Percentiles rank a stretch among this genome's conserved stretches.
phyloP scores from a whole-genome alignment of 2,329 filamentous ascomycete species.

The Xylaria sp. region DNA sequence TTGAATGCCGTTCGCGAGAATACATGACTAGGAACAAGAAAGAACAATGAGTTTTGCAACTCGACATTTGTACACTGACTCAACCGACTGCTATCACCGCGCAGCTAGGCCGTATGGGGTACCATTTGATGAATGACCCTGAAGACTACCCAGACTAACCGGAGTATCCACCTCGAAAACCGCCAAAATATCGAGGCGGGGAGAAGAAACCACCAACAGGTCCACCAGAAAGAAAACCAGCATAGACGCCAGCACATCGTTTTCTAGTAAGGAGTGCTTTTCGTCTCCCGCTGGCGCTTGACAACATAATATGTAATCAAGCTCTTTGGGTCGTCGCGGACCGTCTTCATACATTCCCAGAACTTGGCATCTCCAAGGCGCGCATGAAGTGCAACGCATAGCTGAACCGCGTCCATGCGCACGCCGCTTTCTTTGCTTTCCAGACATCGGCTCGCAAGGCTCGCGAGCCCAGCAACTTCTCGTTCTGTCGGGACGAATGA shows the following conservation, averaged over 20 bases:
- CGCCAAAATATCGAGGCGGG: constrained; percentile 18
- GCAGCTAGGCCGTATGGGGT: background rate
- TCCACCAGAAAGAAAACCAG: constrained; percentile 12
- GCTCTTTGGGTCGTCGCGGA: constrained; percentile 79
- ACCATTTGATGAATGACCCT: background rate
- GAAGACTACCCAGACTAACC: background rate
- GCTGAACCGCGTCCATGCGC: constrained; percentile 79
- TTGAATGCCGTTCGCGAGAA: constrained; percentile 18
- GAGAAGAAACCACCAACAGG: constrained; percentile 28
- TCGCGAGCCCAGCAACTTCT: constrained; percentile 64
- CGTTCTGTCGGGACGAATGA: constrained; percentile 62
- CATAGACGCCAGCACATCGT: constrained; percentile 28
- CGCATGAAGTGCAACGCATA: constrained; percentile 78
- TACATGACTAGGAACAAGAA: constrained; percentile 6
- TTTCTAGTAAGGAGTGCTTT: constrained; percentile 34
- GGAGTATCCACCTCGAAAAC: constrained; percentile 3
- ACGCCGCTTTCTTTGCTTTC: constrained; percentile 71
- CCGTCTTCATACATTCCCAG: constrained; percentile 73
- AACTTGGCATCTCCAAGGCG: constrained; percentile 70
- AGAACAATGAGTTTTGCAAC: background rate
- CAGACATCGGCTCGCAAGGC: constrained; percentile 66
- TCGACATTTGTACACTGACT: constrained; percentile 7
- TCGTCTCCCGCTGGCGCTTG: constrained; percentile 69
- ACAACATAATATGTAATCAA: constrained; percentile 85
- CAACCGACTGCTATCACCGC: background rate